Percentiles rank a stretch among this genome's conserved stretches.
Conservation (phyloP, 176 grass and related monocot genomes). For the Hyparrhenia diplandra region DNA sequence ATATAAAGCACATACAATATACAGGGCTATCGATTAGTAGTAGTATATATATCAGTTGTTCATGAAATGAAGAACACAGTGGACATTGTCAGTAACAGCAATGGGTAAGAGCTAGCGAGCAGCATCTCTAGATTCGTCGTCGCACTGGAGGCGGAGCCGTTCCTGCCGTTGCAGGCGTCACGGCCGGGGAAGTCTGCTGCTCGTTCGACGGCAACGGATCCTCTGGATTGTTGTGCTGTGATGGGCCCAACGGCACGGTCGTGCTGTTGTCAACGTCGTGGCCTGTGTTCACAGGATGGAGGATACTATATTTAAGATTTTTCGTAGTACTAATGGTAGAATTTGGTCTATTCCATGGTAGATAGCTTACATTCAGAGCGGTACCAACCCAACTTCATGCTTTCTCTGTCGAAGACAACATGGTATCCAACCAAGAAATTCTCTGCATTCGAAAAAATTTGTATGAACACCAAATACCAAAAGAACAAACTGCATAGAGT, state of each 20-base stretch:
- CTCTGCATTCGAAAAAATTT: too few relatives aligned
- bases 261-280: slow-evolving; percentile 72
- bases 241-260: slow-evolving; percentile 48
- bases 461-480: too few relatives aligned
- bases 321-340: background rate
- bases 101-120: slow-evolving; percentile 16
- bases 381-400: slow-evolving; percentile 75
- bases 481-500: too few relatives aligned
- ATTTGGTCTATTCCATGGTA: background rate
- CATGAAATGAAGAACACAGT: slow-evolving; percentile 65
- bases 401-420: slow-evolving; percentile 83
- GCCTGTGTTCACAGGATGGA: slow-evolving; percentile 36
- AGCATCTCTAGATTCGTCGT: slow-evolving; percentile 21
- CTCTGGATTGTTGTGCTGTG: slow-evolving; percentile 54
- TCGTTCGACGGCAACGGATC: slow-evolving; percentile 86
- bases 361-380: slow-evolving; percentile 67
- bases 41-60: slow-evolving; percentile 12
- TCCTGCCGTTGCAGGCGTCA: slow-evolving; percentile 61
- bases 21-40: slow-evolving; percentile 64
- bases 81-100: slow-evolving; percentile 52
- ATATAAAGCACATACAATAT: slow-evolving; percentile 53
- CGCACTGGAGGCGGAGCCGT: slow-evolving; percentile 32
- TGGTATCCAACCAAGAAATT: slow-evolving; percentile 86
- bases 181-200: slow-evolving; percentile 55
- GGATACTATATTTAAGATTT: background rate